Conservation (phyloP, 2,329 filamentous ascomycete genomes). For the Colletotrichum sidae region DNA sequence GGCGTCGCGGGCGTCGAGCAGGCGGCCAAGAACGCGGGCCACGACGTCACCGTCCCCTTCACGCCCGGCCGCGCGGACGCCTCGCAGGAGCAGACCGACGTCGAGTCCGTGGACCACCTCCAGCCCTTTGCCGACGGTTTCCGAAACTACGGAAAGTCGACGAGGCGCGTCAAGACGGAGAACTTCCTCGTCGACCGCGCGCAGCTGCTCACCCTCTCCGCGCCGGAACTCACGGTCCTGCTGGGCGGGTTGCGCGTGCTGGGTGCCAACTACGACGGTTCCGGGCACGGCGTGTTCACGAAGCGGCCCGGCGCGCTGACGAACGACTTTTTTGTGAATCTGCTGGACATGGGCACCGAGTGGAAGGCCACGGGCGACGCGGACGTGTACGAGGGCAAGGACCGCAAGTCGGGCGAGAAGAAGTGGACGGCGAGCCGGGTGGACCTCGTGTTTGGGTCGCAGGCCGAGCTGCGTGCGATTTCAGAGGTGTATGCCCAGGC, state of each 20-base stretch:
- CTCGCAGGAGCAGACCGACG: slow-evolving; percentile 77
- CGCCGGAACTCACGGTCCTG: slow-evolving; percentile 77
- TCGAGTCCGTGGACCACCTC: slow-evolving; percentile 71
- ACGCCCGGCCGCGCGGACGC: slow-evolving; percentile 79
- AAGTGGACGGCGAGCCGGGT: slow-evolving; percentile 78
- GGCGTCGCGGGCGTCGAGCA: slow-evolving; percentile 79
- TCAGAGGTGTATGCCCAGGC: slow-evolving; percentile 75
- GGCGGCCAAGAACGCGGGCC: slow-evolving; percentile 64
- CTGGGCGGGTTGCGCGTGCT: slow-evolving; percentile 79
- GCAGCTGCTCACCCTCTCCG: slow-evolving; percentile 75
- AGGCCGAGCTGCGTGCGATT: slow-evolving; percentile 78
- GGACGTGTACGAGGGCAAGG: slow-evolving; percentile 72
- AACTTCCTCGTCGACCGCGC: slow-evolving; percentile 79
- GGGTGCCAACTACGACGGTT: slow-evolving; percentile 78
- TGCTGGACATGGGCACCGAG: slow-evolving; percentile 73
- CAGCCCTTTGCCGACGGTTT: slow-evolving; percentile 77
- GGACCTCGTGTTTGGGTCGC: slow-evolving; percentile 79
- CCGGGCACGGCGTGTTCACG: slow-evolving; percentile 75
- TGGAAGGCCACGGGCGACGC: slow-evolving; percentile 69
- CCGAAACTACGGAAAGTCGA: slow-evolving; percentile 80
- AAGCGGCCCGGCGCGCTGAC: slow-evolving; percentile 74
- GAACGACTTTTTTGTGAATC: slow-evolving; percentile 86
- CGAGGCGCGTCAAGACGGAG: slow-evolving; percentile 71
- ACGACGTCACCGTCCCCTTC: slow-evolving; percentile 74
- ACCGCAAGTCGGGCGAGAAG: slow-evolving; percentile 73